Evolutionary conservation across 257 asterid genomes (phyloP), one percentile per base, ranked within the genome.

Genomic region (Leptodermis oblonga): DNA sequence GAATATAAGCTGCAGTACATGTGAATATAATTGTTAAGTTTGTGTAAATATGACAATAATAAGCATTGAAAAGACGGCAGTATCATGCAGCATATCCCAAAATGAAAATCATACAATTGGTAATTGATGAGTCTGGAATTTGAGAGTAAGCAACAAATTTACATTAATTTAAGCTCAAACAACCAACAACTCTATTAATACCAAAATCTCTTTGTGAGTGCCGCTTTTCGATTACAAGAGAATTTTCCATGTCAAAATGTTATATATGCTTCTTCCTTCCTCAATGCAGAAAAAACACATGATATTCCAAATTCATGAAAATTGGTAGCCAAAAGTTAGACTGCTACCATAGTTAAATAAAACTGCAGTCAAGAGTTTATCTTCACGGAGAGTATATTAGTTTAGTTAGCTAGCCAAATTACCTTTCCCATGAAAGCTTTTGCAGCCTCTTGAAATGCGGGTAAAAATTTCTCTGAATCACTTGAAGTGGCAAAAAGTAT

Each of bases 341-440:
- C 33, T 37, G 17, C 10, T 3, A 60, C 41, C 41, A 28, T 36
- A 37, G 30, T 25, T 28, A 63, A 26, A 42, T 46, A 42, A 42
- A 56, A 17, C 23, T 43, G 34, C 13, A 65, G 31, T 39, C 46
- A 56, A 56, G 42, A 22, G 17, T 55, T 36, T 11, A 0, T 52
- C 31, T 26, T 45, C 58, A 51, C 7, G 30, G 41, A 66, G 15
- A 15, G 26, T 10, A 36, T 37, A 22, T 36, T 3, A 20, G 36
- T 20, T 26, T 36, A 17, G 36, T 20, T 41, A 20, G 41, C 15
- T 41, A 53, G 28, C 20, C 52, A 22, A 71, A n/a, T 82, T 82
- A 92, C 98, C 97, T 88, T 87, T 72, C 98, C 97, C 85, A 83
- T 88, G 87, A 90, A 90, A 53, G 82, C 73, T 76, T 87, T 90